phyloP scores from a whole-genome alignment of 2,329 filamentous ascomycete genomes.

The Exophiala calicioides region DNA sequence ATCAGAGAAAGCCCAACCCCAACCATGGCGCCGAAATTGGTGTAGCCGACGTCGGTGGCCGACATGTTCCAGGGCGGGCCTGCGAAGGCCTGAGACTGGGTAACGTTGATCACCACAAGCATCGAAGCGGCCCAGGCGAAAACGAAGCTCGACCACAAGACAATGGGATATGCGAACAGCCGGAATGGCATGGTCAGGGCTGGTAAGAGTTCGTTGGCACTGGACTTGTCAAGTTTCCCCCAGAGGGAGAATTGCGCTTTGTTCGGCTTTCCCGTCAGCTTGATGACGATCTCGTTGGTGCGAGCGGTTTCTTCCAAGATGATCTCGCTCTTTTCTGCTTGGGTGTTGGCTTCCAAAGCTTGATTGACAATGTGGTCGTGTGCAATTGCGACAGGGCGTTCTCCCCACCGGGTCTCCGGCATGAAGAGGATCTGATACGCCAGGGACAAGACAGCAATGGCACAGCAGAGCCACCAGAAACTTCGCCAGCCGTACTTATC shows the following conservation, averaged over 20 bases:
- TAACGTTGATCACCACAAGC: constrained; percentile 54
- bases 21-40: constrained; percentile 50
- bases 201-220: not conserved
- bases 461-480: constrained; percentile 50
- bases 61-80: constrained; percentile 50
- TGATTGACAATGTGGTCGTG: constrained; percentile 2
- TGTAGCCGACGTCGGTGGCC: constrained; percentile 49
- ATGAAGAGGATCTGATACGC: constrained; percentile 43
- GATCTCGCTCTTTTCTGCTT: not conserved
- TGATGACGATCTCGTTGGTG: constrained; percentile 10
- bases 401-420: constrained; percentile 44
- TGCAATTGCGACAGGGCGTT: constrained; percentile 5
- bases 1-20: constrained; percentile 46
- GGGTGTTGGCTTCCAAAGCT: not conserved
- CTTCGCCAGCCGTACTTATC: constrained; percentile 46
- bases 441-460: constrained; percentile 42
- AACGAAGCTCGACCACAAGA: constrained; percentile 41
- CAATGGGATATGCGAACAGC: constrained; percentile 49
- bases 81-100: constrained; percentile 50
- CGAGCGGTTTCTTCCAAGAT: constrained; percentile 5
- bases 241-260: constrained; percentile 35
- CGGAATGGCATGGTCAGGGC: constrained; percentile 39
- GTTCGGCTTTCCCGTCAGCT: constrained; percentile 34
- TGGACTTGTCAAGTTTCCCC: constrained; percentile 11
- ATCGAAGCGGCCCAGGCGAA: constrained; percentile 41